Percentiles rank a stretch among this genome's conserved stretches.
Conservation (phyloP, 2,329 filamentous ascomycete genomes). For the Trichoderma aggressivum region DNA sequence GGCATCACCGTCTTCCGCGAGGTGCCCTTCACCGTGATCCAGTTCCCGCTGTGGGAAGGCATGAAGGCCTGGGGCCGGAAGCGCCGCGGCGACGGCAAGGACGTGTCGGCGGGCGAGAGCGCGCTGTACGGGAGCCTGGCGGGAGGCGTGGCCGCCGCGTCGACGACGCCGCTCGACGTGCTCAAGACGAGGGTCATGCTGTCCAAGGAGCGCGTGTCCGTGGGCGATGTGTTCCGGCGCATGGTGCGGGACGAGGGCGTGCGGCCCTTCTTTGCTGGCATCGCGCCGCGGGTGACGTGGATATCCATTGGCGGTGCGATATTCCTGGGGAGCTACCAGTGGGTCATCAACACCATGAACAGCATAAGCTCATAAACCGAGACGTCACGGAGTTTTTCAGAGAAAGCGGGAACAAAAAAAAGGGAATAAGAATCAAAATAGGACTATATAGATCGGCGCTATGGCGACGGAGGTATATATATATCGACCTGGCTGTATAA, state of each 20-base stretch:
- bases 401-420: background rate
- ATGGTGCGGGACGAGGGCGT: slow-evolving; percentile 65
- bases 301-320: slow-evolving; percentile 93
- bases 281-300: slow-evolving; percentile 84
- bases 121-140: slow-evolving; percentile 80
- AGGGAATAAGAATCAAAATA: background rate
- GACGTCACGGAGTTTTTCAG: background rate
- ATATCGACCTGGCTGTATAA: slow-evolving; percentile 12
- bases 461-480: background rate
- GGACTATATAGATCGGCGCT: slow-evolving; percentile 3
- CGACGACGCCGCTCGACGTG: slow-evolving; percentile 93
- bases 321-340: slow-evolving; percentile 92
- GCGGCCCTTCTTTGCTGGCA: slow-evolving; percentile 69
- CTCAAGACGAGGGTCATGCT: slow-evolving; percentile 97
- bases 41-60: slow-evolving; percentile 95
- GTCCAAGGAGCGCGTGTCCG: slow-evolving; percentile 62
- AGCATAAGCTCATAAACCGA: slow-evolving; percentile 6
- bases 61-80: slow-evolving; percentile 70
- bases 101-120: slow-evolving; percentile 71
- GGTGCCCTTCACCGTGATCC: slow-evolving; percentile 94
- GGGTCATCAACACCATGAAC: slow-evolving; percentile 70
- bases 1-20: slow-evolving; percentile 90
- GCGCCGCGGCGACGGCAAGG: slow-evolving; percentile 32
- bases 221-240: slow-evolving; percentile 55
- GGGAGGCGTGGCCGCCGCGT: slow-evolving; percentile 78